Evolutionary conservation across 78 protist genomes (phyloP).

Genomic region (Cavenderia fasciculata): DNA sequence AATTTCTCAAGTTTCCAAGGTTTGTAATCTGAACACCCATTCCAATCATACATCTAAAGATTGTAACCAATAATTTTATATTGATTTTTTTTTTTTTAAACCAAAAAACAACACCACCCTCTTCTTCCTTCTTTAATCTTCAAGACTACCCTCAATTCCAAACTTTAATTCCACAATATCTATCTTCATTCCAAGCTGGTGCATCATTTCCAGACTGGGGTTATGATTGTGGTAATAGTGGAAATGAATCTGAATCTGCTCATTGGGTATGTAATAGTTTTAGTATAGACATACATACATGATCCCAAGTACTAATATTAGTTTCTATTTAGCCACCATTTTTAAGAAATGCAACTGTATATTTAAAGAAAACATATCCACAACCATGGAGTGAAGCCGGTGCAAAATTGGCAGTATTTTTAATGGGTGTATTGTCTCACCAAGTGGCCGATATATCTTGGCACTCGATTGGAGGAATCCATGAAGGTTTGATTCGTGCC

Average conservation of each 20-base stretch:
- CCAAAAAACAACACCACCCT: too few species aligned
- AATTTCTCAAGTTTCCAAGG: conserved; percentile 62
- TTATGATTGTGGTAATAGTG: conserved; percentile 40
- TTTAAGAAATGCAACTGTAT: conserved; percentile 22
- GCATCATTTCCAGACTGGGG: conserved; percentile 70
- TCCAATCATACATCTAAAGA: neutral
- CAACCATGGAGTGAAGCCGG: conserved; percentile 58
- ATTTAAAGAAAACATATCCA: conserved; percentile 13
- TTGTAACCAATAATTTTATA: too few species aligned
- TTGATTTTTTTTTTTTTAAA: neutral
- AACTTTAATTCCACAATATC: conserved; percentile 9
- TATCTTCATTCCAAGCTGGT: conserved; percentile 58
- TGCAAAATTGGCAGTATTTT: conserved; percentile 36
- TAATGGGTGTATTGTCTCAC: conserved; percentile 51
- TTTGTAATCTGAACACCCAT: neutral
- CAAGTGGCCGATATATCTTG: conserved; percentile 68
- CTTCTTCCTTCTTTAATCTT: neutral
- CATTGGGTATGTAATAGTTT: conserved; percentile 56
- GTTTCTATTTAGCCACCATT: conserved; percentile 31
- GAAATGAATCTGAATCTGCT: conserved; percentile 53
- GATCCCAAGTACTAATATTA: neutral
- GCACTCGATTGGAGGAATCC: conserved; percentile 56
- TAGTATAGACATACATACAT: too few species aligned
- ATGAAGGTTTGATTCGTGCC: conserved; percentile 52
- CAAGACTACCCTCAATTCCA: conserved; percentile 24